Evolutionary conservation across 2,329 filamentous ascomycete genomes (phyloP).

Genomic region (Phialophora expanda): DNA sequence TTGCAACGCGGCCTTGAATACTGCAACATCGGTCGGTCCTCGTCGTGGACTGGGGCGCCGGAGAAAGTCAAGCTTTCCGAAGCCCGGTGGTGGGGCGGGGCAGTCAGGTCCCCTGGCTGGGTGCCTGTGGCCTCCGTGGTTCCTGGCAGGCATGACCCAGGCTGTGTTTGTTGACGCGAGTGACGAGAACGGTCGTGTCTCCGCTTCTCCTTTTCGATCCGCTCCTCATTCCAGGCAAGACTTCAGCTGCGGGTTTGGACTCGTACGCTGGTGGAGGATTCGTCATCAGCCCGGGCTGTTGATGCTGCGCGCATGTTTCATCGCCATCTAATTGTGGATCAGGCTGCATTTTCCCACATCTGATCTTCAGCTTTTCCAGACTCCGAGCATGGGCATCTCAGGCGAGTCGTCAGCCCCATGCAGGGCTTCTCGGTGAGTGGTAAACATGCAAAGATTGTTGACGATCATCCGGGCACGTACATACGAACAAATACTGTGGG

Average conservation of each 20-base stretch:
- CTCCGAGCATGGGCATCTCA: neutral
- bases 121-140: too few species aligned
- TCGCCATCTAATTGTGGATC: constrained; percentile 1
- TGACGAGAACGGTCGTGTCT: neutral
- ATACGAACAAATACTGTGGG: neutral
- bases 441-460: neutral
- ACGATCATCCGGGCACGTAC: neutral
- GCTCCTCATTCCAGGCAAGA: too few species aligned
- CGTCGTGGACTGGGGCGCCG: neutral
- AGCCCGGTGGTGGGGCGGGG: neutral
- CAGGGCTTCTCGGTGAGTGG: neutral
- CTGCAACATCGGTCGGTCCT: neutral
- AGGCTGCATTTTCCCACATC: neutral
- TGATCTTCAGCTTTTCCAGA: neutral
- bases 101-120: neutral
- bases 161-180: neutral
- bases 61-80: neutral
- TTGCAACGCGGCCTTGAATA: too few species aligned
- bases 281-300: neutral
- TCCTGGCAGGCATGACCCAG: too few species aligned
- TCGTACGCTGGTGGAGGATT: neutral
- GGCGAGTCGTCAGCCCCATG: neutral
- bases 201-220: neutral
- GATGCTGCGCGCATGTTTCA: neutral
- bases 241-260: neutral